Evolutionary conservation across 2,329 filamentous ascomycete genomes (phyloP), one percentile per base, ranked within the genome.

Genomic region (Xylaria polymorpha): DNA sequence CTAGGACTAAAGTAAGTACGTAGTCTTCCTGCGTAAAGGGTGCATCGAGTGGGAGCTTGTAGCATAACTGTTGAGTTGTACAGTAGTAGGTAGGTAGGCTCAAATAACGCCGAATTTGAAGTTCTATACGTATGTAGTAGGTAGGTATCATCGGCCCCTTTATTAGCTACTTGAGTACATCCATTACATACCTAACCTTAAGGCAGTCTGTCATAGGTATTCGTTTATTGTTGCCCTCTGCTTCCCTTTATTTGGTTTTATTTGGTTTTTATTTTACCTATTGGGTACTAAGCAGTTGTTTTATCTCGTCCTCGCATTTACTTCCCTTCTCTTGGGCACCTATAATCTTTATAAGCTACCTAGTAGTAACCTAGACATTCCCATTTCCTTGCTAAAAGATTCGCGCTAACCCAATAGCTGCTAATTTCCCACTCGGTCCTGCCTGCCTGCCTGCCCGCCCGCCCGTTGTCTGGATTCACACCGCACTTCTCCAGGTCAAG

Each of bases 401-500:
- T 57, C 8, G 61, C 67, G 64, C 70, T 65, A 70, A 58, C 62
- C 61, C 63, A 61, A 66, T 68, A 60, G 64, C 70, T 70, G 56
- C 56, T 64, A 66, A 68, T 68, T 67, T 44, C 59, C 48, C 43
- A 55, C 61, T 59, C 61, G 55, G 61, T 64, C 67, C 50, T 22
- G 32, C 46, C 55, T 37, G 61, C 67, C 65, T 48, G 68, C 67
- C 50, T 22, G 32, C 46, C 55, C 29, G 61, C 67, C 65, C 55
- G 68, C 64, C 57, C 56, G 58, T 29, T 46, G 20, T 66, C 65
- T 39, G 65, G 59, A 66, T 68, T 61, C 70, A 70, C 70, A 72
- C 68, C 70, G 70, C 70, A 72, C 68, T 70, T 72, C 66, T 66
- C 68, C 65, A 67, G 67, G 57, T 61, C 43, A 35, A 56, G 61